Conservation (phyloP, 345 rosid species). For the Theobroma cacao region DNA sequence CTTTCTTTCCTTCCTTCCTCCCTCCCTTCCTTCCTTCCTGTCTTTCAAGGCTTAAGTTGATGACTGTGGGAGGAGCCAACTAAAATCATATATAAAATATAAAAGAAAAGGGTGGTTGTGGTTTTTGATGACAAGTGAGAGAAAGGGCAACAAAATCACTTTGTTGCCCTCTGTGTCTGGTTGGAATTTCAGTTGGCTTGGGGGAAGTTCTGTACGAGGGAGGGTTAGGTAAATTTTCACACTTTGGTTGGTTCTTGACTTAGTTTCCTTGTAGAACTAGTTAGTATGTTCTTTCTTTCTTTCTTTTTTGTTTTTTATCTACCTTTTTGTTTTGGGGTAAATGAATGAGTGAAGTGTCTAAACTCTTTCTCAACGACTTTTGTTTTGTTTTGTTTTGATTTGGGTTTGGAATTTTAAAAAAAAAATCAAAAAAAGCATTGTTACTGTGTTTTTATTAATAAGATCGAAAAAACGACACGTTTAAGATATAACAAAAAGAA, state of each 20-base stretch:
- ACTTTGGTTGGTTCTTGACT: not conserved
- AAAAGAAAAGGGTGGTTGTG: conserved; percentile 23
- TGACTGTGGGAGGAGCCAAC: conserved; percentile 19
- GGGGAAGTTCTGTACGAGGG: not conserved
- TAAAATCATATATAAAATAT: no score
- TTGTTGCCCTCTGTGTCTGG: not conserved
- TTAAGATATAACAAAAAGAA: no score
- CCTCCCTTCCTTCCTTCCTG: no score
- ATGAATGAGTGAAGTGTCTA: not conserved
- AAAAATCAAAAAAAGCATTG: not conserved
- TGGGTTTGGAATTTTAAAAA: not conserved
- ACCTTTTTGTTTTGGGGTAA: no score
- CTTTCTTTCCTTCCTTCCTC: conserved; percentile 2
- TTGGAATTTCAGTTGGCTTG: not conserved
- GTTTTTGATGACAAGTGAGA: conserved; percentile 16
- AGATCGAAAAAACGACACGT: not conserved
- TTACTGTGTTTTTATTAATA: not conserved
- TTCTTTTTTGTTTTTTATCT: not conserved
- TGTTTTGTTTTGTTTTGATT: not conserved
- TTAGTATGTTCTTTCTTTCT: not conserved
- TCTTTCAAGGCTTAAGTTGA: conserved; percentile 29
- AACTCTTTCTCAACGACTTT: not conserved
- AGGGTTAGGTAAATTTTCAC: not conserved
- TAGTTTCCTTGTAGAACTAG: not conserved
- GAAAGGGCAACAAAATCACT: not conserved